Conservation (phyloP, 345 rosid species). For the Garcia nutans region DNA sequence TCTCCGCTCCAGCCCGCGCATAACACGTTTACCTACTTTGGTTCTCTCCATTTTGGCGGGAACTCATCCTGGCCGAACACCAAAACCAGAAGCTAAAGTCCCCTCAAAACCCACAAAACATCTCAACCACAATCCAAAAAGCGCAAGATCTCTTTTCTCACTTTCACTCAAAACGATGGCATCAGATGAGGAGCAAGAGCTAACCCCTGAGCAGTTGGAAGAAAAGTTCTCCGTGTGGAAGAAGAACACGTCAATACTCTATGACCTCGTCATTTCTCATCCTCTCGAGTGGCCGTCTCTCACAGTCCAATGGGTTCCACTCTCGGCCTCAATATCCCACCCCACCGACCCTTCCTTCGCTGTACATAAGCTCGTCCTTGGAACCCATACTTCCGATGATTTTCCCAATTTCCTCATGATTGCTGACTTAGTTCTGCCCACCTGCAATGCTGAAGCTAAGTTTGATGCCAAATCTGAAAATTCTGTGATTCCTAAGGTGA, state of each 20-base stretch:
- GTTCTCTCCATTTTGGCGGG: background rate
- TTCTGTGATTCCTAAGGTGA: constrained; percentile 60
- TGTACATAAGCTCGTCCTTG: constrained; percentile 73
- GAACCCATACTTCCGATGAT: constrained; percentile 84
- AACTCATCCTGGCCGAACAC: background rate
- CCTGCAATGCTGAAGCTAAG: constrained; percentile 42
- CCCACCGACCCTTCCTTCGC: constrained; percentile 46
- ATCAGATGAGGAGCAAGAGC: constrained; percentile 34
- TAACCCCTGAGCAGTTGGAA: constrained; percentile 53
- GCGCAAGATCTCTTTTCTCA: background rate
- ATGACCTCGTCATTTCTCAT: constrained; percentile 82
- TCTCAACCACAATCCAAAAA: background rate
- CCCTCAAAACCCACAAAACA: too few relatives aligned
- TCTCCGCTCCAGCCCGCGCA: background rate
- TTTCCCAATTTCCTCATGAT: constrained; percentile 68
- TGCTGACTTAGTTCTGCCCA: constrained; percentile 71
- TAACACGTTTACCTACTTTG: background rate
- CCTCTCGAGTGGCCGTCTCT: constrained; percentile 96
- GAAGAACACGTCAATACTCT: constrained; percentile 85
- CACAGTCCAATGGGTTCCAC: constrained; percentile 91
- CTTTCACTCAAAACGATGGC: constrained; percentile 30
- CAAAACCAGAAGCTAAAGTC: background rate
- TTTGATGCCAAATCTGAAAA: constrained; percentile 34
- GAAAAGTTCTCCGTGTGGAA: constrained; percentile 89
- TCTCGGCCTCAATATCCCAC: constrained; percentile 43